Evolutionary conservation across 2,329 filamentous ascomycete species (phyloP), one percentile per base, ranked within the genome.

Genomic region (Berkeleyomyces basicola): DNA sequence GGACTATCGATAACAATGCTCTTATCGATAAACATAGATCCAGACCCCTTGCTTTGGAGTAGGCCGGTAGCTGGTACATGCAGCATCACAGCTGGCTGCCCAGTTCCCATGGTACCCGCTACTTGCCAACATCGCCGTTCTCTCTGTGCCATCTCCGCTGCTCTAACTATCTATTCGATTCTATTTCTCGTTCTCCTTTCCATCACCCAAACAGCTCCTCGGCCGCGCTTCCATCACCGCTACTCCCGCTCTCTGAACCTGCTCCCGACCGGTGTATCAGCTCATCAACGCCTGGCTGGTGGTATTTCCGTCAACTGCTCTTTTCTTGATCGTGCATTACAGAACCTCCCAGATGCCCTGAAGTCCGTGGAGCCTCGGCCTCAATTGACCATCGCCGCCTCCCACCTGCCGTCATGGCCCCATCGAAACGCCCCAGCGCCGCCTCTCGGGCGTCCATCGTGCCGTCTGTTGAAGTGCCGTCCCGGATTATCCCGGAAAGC

Each of bases 401-500:
- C 9, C 31, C 11, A 1, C 11, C 16, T 7, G 10, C 10, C 33
- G 23, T 1, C 58, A 59, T 59, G 58, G 31, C 58, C 6, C 58
- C 58, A n/a, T 4, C 43, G 9, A 59, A 59, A 47, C 58, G 58
- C 42, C n/a, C 42, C n/a, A 33, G 31, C 36, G 58, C 43, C 31
- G n/a, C 6, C 4, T 7, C 51, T 10, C 14, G 36, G 51, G 11
- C 51, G 11, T 55, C 58, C 7, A 5, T 16, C 11, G 44, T 37
- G 16, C 14, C 43, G 4, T 16, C 43, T 3, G 58, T 36, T 23
- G 43, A 59, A n/a, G 73, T 73, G 53, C 70, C 70, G 51, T 47
- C 61, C 39, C 40, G 61, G 6, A 76, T 74, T 1, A 67, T 75
- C 62, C 73, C 78, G 64, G 68, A 75, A 37, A 62, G 69, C 55